phyloP scores from a whole-genome alignment of 495 filamentous ascomycete genomes.

The Aspergillus egyptiacus region DNA sequence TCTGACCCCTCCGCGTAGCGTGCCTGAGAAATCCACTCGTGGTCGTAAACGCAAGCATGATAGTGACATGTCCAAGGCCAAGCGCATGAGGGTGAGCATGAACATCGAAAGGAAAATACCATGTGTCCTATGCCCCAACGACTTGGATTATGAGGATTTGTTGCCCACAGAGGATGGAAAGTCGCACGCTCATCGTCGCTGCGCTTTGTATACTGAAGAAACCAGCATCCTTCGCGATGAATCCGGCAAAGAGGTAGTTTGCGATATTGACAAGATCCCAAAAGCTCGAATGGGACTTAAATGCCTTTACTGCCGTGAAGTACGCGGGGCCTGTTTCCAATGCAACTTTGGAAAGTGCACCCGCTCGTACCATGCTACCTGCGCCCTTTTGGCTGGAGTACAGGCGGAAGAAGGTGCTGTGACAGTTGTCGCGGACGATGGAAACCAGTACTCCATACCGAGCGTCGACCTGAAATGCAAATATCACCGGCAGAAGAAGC shows the following conservation, averaged over 20 bases:
- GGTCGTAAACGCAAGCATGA: slow-evolving; percentile 58
- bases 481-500: slow-evolving; percentile 83
- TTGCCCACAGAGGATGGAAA: slow-evolving; percentile 83
- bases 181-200: slow-evolving; percentile 75
- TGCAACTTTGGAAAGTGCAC: slow-evolving; percentile 94
- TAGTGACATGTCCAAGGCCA: slow-evolving; percentile 56
- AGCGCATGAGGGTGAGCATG: slow-evolving; percentile 65
- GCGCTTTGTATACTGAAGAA: slow-evolving; percentile 85
- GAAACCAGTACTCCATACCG: slow-evolving; percentile 80
- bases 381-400: slow-evolving; percentile 84
- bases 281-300: slow-evolving; percentile 86
- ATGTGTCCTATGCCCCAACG: slow-evolving; percentile 92
- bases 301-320: slow-evolving; percentile 90
- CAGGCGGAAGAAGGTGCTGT: slow-evolving; percentile 79
- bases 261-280: slow-evolving; percentile 70
- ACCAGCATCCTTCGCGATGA: slow-evolving; percentile 72
- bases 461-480: slow-evolving; percentile 90
- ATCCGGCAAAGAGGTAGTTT: slow-evolving; percentile 64
- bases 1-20: slow-evolving; percentile 73
- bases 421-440: slow-evolving; percentile 85
- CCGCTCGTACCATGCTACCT: slow-evolving; percentile 90
- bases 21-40: slow-evolving; percentile 56
- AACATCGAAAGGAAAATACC: slow-evolving; percentile 69
- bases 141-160: slow-evolving; percentile 77
- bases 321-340: slow-evolving; percentile 92